These are phyloP conservation scores for Scedosporium aurantiacum DNA, from an alignment of 2,329 filamentous ascomycete species.

Conservation along the genomic window DNA sequence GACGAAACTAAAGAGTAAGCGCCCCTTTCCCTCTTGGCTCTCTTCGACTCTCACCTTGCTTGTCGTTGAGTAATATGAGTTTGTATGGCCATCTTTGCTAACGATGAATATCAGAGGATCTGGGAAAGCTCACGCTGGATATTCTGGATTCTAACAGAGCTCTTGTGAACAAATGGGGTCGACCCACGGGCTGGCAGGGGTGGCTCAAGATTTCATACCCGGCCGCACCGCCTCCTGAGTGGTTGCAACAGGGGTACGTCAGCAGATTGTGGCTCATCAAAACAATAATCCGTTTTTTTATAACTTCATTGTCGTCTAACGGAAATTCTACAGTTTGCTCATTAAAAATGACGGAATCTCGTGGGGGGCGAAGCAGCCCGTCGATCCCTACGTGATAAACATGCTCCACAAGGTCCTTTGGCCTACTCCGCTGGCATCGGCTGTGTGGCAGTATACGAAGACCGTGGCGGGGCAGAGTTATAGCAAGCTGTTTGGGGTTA, in stretches of 20 bases:
- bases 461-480: background rate
- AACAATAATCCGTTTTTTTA: background rate
- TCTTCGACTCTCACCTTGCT: background rate
- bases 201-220: slow-evolving; percentile 16
- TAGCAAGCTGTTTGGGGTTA: background rate
- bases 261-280: background rate
- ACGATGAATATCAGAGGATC: slow-evolving; percentile 4
- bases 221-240: background rate
- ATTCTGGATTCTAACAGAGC: slow-evolving; percentile 18
- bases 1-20: slow-evolving; percentile 30
- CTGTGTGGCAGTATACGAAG: slow-evolving; percentile 3
- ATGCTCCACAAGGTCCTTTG: slow-evolving; percentile 4
- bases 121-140: slow-evolving; percentile 21
- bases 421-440: background rate
- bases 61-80: background rate
- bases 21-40: too few species aligned
- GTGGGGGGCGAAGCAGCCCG: background rate
- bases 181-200: background rate
- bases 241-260: slow-evolving; percentile 2
- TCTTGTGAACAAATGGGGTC: background rate
- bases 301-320: background rate
- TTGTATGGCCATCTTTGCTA: background rate
- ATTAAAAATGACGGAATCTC: background rate
- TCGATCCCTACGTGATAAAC: background rate
- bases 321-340: background rate